These are phyloP conservation scores for Perilla frutescens DNA, from an alignment of 257 asterid genomes.

Conservation along the genomic window DNA sequence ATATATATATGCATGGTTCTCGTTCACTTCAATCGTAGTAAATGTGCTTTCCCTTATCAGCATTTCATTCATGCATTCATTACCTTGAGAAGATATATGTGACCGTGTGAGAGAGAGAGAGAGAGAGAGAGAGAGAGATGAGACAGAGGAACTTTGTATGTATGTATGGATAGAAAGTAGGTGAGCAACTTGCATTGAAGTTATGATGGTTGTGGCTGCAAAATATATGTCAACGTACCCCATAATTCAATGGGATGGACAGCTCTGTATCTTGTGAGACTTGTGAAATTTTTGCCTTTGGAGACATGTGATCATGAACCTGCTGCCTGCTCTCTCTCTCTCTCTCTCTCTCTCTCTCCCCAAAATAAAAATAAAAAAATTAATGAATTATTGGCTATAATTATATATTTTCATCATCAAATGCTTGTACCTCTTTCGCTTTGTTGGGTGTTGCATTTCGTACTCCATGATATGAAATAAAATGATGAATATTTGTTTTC, in stretches of 20 bases:
- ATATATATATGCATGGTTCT: background rate
- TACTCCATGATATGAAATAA: too few relatives aligned
- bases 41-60: background rate
- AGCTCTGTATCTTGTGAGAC: conserved; percentile 34
- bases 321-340: background rate
- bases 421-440: too few relatives aligned
- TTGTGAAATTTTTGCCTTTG: conserved; percentile 39
- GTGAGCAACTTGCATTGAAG: conserved; percentile 33
- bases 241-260: conserved; percentile 36
- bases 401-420: too few relatives aligned
- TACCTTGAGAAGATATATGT: background rate
- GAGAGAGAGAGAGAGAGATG: too few relatives aligned
- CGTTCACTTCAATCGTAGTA: background rate
- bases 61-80: conserved; percentile 7
- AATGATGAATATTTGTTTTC: too few relatives aligned
- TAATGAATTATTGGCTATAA: too few relatives aligned
- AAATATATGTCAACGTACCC: conserved; percentile 48
- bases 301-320: conserved; percentile 28
- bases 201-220: conserved; percentile 30
- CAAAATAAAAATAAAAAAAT: too few relatives aligned
- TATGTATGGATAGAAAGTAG: conserved; percentile 22
- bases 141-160: background rate
- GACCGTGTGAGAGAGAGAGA: background rate
- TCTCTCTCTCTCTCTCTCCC: background rate
- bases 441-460: too few relatives aligned